phyloP scores from a whole-genome alignment of 352 stramenopile species.

The Elongisporangium undulatum region DNA sequence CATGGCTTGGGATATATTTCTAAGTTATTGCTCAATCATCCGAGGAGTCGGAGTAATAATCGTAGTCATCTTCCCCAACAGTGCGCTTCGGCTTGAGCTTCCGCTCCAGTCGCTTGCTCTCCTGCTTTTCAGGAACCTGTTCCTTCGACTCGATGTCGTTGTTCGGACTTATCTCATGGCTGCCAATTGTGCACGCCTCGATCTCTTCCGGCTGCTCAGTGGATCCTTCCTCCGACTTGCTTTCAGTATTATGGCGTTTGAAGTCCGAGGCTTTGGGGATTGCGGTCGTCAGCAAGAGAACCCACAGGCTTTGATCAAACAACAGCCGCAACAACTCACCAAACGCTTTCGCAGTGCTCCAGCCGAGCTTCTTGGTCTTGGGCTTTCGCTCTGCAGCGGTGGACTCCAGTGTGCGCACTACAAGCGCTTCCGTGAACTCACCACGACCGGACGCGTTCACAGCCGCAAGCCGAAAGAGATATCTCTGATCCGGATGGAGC shows the following conservation, averaged over 20 bases:
- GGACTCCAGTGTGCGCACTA: neutral
- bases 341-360: neutral
- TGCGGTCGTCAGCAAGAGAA: too few species aligned
- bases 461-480: constrained; percentile 13
- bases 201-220: neutral
- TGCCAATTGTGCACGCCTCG: neutral
- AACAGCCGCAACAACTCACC: neutral
- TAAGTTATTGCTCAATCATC: neutral
- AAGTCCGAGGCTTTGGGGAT: neutral
- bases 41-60: constrained; percentile 13
- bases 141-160: neutral
- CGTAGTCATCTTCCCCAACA: constrained; percentile 10
- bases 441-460: neutral
- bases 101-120: neutral
- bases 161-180: neutral
- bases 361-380: neutral
- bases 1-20: too few species aligned
- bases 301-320: too few species aligned
- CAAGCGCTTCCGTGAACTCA: neutral
- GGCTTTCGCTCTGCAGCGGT: neutral
- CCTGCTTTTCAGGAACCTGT: too few species aligned
- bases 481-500: neutral
- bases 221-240: neutral
- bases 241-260: neutral
- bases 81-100: neutral